Evolutionary conservation across 1,139 yeast genomes (phyloP), one percentile per base, ranked within the genome.

Genomic region (Nadsonia starkeyi-henricii): DNA sequence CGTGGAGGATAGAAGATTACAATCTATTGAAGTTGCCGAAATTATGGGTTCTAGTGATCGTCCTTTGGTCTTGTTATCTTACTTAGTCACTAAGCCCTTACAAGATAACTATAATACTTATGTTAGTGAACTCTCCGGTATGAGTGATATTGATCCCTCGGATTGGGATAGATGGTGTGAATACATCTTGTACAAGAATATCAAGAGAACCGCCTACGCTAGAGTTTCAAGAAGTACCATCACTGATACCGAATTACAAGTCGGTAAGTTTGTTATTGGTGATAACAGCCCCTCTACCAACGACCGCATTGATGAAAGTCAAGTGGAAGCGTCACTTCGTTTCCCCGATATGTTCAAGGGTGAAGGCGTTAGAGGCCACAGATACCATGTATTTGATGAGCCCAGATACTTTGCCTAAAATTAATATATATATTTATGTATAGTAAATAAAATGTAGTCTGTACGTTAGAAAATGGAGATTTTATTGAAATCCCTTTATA

Each of bases 151-250:
- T 56, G 98, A 91, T 62, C 81, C 89, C 47, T 72, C 83, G 12
- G 98, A 91, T 63, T 85, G 93, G 83, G 98, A 91, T 62, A 78
- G 98, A 68, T 91, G 98, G 98, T 91, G 98, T 69, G 95, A 91
- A 67, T 91, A 91, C 67, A 88, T 91, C 54, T 69, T 91, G 56
- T 91, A 83, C 74, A 84, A 91, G 64, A 81, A 83, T 52, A 70
- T 91, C 66, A 82, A 79, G 64, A 83, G 96, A 65, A 79, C 85
- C 1, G 97, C 95, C 1, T 91, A 91, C 63, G 97, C 97, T 1
- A 79, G 98, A 64, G 83, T 91, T 42, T 81, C 95, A 45, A 77
- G 98, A 61, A 85, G 94, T 8, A 81, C 96, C 1, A 89, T 91
- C 56, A 91, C 98, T 1, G 98, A 91, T 62, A 91, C 98, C 1